phyloP scores from a whole-genome alignment of 1,139 yeast genomes.

The Suhomyces yuchorum region DNA sequence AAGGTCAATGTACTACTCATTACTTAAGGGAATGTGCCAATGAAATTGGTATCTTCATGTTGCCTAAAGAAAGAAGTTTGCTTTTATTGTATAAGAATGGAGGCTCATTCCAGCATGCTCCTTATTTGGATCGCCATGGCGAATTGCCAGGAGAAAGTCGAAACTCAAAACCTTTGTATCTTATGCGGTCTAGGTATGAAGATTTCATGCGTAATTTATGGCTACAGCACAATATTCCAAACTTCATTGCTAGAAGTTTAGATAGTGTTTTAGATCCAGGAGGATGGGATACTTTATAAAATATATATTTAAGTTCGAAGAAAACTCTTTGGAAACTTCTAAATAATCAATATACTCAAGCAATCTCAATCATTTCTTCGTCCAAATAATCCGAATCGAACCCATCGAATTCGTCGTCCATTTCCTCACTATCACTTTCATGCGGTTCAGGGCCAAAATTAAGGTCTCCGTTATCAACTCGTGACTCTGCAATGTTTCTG shows the following conservation, averaged over 20 bases:
- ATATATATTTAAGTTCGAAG: not conserved
- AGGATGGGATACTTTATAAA: constrained; percentile 89
- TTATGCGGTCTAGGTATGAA: constrained; percentile 66
- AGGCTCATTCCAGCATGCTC: constrained; percentile 85
- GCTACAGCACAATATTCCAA: constrained; percentile 79
- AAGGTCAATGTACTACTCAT: constrained; percentile 74
- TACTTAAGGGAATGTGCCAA: constrained; percentile 64
- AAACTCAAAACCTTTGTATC: constrained; percentile 69
- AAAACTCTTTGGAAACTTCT: too few species aligned
- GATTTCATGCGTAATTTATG: constrained; percentile 68
- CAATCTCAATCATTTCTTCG: not conserved
- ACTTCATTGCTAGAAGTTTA: constrained; percentile 73
- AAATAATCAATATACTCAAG: not conserved
- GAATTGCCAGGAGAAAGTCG: constrained; percentile 78
- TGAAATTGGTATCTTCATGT: constrained; percentile 73
- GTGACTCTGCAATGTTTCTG: constrained; percentile 34
- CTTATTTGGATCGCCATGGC: constrained; percentile 85
- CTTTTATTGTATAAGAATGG: constrained; percentile 65
- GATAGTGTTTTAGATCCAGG: constrained; percentile 84
- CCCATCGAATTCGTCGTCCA: constrained; percentile 7
- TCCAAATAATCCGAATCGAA: constrained; percentile 3
- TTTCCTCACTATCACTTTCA: constrained; percentile 10
- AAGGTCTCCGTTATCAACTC: constrained; percentile 12
- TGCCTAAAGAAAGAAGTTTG: constrained; percentile 76
- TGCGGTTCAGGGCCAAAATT: constrained; percentile 13